Evolutionary conservation across 2,329 filamentous ascomycete genomes (phyloP), one percentile per base, ranked within the genome.

Genomic region (Aureobasidium sp.): DNA sequence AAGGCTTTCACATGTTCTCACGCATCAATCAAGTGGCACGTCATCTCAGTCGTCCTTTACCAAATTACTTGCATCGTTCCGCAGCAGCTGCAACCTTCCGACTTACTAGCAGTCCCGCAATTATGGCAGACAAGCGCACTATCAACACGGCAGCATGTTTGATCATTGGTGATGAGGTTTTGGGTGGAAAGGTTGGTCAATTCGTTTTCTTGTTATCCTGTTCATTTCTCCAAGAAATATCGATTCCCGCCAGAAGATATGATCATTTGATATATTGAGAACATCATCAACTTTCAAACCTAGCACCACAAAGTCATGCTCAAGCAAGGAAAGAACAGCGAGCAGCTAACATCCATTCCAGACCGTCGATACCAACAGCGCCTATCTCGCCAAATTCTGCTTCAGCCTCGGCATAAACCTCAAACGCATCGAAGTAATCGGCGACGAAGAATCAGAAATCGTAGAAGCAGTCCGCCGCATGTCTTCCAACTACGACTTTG

Each of bases 141-240:
- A 95, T 97, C 67, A 86, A 91, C 71, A 97, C 92, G 50, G 94
- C 93, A 13, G 93, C 89, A 61, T 96, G 91, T 74, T 77, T 97
- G 66, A 91, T 99, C 63, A 97, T 99, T 69, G 93, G 93, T n/a
- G 93, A 97, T 76, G 93, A 97, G 75, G 91, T 97, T 5, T 81
- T 97, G 4, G 92, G 91, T 27, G 93, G 94, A 68, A 97, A 97
- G 87, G 92, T 91, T 74, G 66, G 78, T 70, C 21, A 6, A 37
- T 37, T 8, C 2, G 6, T 25, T 13, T 45, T 45, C 14, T 37
- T 36, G 27, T 3, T 29, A 36, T 10, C 5, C 21, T 21, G 21
- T 21, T 21, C 21, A 21, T 21, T 21, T 21, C 30, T 34, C 16
- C 36, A 16, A 6, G 21, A 25, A 30, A 25, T 5, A 42, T 32